Conservation (phyloP, 2,329 filamentous ascomycete species). For the Myriosclerotinia scirpicola region DNA sequence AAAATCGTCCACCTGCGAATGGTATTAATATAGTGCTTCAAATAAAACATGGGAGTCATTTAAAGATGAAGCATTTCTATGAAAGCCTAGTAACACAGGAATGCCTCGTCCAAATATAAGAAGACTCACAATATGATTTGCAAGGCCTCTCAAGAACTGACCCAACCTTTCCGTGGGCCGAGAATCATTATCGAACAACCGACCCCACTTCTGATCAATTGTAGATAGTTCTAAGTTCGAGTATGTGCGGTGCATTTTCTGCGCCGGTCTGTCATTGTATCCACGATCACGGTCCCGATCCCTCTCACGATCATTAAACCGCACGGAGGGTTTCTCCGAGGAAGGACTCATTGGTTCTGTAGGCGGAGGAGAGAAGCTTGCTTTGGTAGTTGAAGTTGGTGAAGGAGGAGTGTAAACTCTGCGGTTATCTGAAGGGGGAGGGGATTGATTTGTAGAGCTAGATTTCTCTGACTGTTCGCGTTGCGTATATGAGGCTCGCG, state of each 20-base stretch:
- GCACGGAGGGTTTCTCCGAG: conserved; percentile 40
- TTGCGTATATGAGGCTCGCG: conserved; percentile 39
- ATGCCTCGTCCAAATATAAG: neutral
- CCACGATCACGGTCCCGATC: conserved; percentile 27
- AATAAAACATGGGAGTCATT: neutral
- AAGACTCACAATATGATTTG: conserved; percentile 65
- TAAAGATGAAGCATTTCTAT: neutral
- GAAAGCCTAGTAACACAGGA: conserved; percentile 3
- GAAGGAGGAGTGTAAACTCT: conserved; percentile 56
- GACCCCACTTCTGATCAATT: conserved; percentile 74
- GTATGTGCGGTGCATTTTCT: conserved; percentile 30
- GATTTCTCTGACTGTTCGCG: conserved; percentile 44
- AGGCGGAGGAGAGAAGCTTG: conserved; percentile 39
- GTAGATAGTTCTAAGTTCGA: conserved; percentile 52
- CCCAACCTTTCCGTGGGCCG: conserved; percentile 66
- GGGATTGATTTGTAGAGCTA: conserved; percentile 46
- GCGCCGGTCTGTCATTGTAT: conserved; percentile 11
- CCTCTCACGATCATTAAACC: conserved; percentile 36
- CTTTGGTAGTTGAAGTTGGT: conserved; percentile 41
- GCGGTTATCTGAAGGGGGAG: conserved; percentile 45
- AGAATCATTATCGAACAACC: conserved; percentile 67
- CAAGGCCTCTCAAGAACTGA: conserved; percentile 71
- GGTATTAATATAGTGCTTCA: conserved; percentile 25
- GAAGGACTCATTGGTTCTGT: conserved; percentile 35
- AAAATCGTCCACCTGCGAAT: conserved; percentile 63